These are phyloP conservation scores for Aspergillus sp. DNA, from an alignment of 2,329 filamentous ascomycete species.

Conservation along the genomic window DNA sequence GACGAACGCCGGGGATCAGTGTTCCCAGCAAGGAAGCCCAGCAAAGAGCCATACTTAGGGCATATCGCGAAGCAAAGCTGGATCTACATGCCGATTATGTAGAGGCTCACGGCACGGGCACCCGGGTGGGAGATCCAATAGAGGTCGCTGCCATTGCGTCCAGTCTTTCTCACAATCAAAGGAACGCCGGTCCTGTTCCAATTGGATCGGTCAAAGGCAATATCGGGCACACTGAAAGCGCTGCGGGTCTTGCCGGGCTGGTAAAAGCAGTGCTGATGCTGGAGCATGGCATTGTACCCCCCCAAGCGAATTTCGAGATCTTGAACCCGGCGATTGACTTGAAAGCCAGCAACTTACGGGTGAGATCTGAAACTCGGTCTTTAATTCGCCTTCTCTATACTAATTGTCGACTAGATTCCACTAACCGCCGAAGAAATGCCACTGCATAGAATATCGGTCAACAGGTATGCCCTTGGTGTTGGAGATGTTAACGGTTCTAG, in stretches of 20 bases:
- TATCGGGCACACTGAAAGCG: conserved; percentile 36
- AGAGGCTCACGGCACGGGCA: conserved; percentile 49
- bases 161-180: conserved; percentile 12
- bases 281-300: conserved; percentile 34
- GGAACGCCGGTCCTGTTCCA: conserved; percentile 10
- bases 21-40: conserved; percentile 40
- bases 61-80: conserved; percentile 41
- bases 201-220: conserved; percentile 34
- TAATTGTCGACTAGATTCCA: no score
- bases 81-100: conserved; percentile 37
- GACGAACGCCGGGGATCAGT: conserved; percentile 35
- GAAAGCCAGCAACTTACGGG: conserved; percentile 19
- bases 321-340: conserved; percentile 23
- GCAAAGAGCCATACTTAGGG: conserved; percentile 37
- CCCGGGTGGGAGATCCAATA: conserved; percentile 30
- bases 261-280: conserved; percentile 41
- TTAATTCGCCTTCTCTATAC: no score
- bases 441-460: no score
- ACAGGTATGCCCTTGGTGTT: conserved; percentile 23
- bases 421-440: no score
- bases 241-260: conserved; percentile 31
- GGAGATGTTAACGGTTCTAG: no score
- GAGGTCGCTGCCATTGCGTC: conserved; percentile 24
- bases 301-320: conserved; percentile 27
- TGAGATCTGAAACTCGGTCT: conserved; percentile 23